Conservation (phyloP, 805 yeast genomes). For the Starmerella floricola region DNA sequence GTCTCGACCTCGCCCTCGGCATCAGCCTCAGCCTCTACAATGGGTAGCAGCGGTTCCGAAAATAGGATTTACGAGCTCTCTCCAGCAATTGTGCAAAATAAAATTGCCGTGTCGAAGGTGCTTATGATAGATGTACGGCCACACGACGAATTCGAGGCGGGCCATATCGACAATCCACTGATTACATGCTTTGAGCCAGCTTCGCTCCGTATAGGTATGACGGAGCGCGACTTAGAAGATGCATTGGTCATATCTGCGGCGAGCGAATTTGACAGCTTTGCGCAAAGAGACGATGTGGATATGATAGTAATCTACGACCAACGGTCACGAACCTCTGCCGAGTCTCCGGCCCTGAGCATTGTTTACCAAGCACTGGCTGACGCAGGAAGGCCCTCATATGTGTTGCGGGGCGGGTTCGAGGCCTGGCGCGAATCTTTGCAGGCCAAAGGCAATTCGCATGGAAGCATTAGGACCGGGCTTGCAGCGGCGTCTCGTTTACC, state of each 20-base stretch:
- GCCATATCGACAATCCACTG: constrained; percentile 50
- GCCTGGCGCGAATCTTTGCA: constrained; percentile 31
- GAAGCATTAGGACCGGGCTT: too few relatives aligned
- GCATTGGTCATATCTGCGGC: constrained; percentile 47
- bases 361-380: constrained; percentile 30
- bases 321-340: constrained; percentile 14
- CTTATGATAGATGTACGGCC: constrained; percentile 66
- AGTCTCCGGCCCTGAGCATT: constrained; percentile 28
- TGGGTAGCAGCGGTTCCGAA: neutral
- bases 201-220: constrained; percentile 38
- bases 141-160: constrained; percentile 43
- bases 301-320: constrained; percentile 55
- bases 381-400: constrained; percentile 33
- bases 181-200: constrained; percentile 69
- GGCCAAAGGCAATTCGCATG: neutral
- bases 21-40: neutral
- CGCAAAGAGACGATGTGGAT: constrained; percentile 43
- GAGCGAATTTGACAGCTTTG: constrained; percentile 43
- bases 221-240: constrained; percentile 56
- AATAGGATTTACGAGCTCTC: constrained; percentile 11
- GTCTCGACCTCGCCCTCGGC: neutral
- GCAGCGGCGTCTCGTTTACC: neutral
- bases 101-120: constrained; percentile 23
- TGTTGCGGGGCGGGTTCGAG: constrained; percentile 46
- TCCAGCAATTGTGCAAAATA: constrained; percentile 14